phyloP scores from a whole-genome alignment of 768 basidiomycete genomes.

The Tricholoma sp. region DNA sequence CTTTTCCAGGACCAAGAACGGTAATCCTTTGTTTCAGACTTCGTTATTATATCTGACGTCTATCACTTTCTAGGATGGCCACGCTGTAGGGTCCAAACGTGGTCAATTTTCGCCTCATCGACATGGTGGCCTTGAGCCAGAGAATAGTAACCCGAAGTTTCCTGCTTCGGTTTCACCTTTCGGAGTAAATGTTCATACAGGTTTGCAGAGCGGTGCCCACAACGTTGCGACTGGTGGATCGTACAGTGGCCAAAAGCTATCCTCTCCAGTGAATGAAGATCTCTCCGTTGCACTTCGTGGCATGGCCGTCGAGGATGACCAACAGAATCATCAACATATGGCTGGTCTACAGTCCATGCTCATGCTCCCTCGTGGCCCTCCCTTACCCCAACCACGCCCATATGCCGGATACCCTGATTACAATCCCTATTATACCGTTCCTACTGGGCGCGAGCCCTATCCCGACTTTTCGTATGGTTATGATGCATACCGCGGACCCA shows the following conservation, averaged over 20 bases:
- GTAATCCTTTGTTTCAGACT: constrained; percentile 26
- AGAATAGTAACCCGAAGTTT: constrained; percentile 35
- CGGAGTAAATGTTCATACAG: constrained; percentile 22
- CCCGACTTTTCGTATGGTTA: constrained; percentile 56
- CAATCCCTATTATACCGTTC: constrained; percentile 50
- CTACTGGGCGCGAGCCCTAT: constrained; percentile 44
- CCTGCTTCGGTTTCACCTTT: constrained; percentile 34
- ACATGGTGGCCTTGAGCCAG: constrained; percentile 40
- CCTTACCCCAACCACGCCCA: constrained; percentile 39
- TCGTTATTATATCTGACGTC: constrained; percentile 12
- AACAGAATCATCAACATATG: constrained; percentile 11
- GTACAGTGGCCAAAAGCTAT: constrained; percentile 24
- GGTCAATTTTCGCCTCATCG: constrained; percentile 52
- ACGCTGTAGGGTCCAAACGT: constrained; percentile 37
- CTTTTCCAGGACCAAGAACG: constrained; percentile 35
- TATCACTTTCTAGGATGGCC: constrained; percentile 38
- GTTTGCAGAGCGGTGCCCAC: constrained; percentile 7
- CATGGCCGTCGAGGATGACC: constrained; percentile 25
- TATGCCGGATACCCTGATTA: constrained; percentile 57
- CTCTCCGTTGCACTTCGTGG: constrained; percentile 55
- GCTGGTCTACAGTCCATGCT: constrained; percentile 22
- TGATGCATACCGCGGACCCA: constrained; percentile 29
- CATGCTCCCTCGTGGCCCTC: constrained; percentile 38
- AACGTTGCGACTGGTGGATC: neutral
- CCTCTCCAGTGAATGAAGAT: constrained; percentile 45